phyloP scores from a whole-genome alignment of 805 yeast genomes.

The Saturnispora zaruensis region DNA sequence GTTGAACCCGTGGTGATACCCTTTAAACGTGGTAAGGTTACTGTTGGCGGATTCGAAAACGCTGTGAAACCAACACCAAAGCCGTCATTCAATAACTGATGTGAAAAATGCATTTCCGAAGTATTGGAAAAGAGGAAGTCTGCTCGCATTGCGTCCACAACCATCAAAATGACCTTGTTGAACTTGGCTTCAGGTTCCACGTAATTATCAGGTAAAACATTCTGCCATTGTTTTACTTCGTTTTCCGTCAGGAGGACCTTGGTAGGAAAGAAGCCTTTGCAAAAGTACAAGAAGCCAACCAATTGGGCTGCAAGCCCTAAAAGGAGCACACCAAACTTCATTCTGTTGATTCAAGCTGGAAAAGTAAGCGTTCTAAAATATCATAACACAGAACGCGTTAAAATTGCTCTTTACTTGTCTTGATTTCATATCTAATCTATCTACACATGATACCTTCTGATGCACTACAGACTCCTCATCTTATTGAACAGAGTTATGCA shows the following conservation, averaged over 20 bases:
- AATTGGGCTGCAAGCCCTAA: slow-evolving; percentile 31
- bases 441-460: background rate
- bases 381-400: background rate
- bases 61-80: slow-evolving; percentile 85
- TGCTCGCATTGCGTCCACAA: slow-evolving; percentile 86
- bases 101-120: slow-evolving; percentile 64
- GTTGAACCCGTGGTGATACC: slow-evolving; percentile 93
- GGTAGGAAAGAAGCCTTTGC: slow-evolving; percentile 87
- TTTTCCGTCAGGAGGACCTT: slow-evolving; percentile 66
- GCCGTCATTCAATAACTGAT: slow-evolving; percentile 53
- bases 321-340: slow-evolving; percentile 12
- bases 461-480: background rate
- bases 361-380: background rate
- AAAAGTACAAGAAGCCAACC: slow-evolving; percentile 52
- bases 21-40: slow-evolving; percentile 86
- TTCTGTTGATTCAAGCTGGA: background rate
- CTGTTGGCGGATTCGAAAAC: slow-evolving; percentile 91
- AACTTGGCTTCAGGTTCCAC: slow-evolving; percentile 38
- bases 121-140: slow-evolving; percentile 68
- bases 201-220: slow-evolving; percentile 24
- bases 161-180: slow-evolving; percentile 66
- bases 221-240: slow-evolving; percentile 31
- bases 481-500: too few species aligned
- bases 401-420: background rate
- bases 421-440: background rate